Evolutionary conservation across 208 protist species (phyloP).

Genomic region (Balamuthia mandrillaris): DNA sequence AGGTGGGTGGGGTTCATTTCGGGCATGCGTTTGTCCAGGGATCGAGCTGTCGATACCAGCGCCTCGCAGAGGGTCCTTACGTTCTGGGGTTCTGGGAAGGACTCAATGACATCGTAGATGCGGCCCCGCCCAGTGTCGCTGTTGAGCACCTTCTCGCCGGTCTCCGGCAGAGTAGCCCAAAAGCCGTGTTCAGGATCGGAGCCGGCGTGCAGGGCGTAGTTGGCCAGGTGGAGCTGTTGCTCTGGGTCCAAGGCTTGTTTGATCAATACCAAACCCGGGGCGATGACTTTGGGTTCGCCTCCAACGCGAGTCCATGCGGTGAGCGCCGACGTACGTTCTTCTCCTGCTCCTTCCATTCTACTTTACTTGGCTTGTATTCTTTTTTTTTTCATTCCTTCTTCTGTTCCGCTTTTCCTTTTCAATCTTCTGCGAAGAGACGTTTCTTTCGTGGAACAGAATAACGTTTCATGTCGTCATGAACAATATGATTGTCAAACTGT

Average conservation of each 20-base stretch:
- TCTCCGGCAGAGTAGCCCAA: neutral
- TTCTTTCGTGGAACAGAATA: no score
- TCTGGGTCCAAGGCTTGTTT: neutral
- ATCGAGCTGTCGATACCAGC: neutral
- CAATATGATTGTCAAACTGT: no score
- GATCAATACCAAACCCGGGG: neutral
- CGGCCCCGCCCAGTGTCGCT: neutral
- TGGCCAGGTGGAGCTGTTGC: neutral
- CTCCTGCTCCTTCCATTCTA: no score
- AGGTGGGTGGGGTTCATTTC: neutral
- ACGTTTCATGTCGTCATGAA: no score
- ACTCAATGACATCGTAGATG: neutral
- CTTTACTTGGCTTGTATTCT: no score
- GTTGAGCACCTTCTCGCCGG: neutral
- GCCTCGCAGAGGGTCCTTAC: neutral
- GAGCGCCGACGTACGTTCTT: no score
- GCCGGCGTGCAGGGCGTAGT: neutral
- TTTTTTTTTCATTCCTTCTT: no score
- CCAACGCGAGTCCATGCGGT: no score
- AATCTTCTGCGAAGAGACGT: no score
- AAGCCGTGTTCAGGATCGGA: neutral
- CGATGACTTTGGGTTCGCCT: no score
- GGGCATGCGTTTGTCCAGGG: neutral
- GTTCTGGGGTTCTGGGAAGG: neutral
- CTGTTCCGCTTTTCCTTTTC: no score